Base-by-base conservation (phyloP, 805 yeast species). In the Soucietia sequanensis region DNA sequence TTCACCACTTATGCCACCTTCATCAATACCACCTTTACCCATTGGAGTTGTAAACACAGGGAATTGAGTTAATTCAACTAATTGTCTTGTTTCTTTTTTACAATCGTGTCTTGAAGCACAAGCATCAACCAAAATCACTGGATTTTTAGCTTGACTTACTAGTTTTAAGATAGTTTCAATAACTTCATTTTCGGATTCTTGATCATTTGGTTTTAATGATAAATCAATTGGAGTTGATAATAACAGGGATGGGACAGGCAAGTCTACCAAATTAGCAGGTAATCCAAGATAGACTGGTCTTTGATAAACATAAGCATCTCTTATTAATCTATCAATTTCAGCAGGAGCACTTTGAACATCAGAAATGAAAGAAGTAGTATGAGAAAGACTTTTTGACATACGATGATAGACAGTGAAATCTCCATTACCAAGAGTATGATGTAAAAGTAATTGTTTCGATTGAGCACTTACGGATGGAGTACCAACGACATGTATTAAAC, bases 401-500 rank as follows among this genome's bases (percentile, higher is more conserved):
- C 65, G 51, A 50, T 62, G 67, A 61, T 58, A 64, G 15, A 60
- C 67, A 15, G 68, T 62, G 44, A 60, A 64, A 47, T 63, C 68
- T 27, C 70, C 70, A 39, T 65, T 65, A 31, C 70, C 70, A 48
- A 65, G 56, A 20, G 70, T 65, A 50, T 65, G 70, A 52, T 65
- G 70, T 46, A 65, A 59, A 46, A 65, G 58, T 48, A 65, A 59
- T 42, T 65, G 70, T 48, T 64, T 64, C 32, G 68, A 64, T 47
- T 64, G 70, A 17, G 68, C 56, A 18, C 58, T 39, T 39, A 60
- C 52, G 18, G 65, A 59, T 16, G 70, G 70, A 23, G 61, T 63
- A 33, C 68, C 70, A 16, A 64, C 68, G 28, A 64, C 60, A 43
- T 64, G 68, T 35, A 64, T 41, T 35, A 64, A 30, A 30, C 69